Percentiles rank a stretch among this genome's conserved stretches.
These are phyloP conservation scores for Escovopsis sp. DNA, from an alignment of 2,329 filamentous ascomycete species.

Conservation along the genomic window DNA sequence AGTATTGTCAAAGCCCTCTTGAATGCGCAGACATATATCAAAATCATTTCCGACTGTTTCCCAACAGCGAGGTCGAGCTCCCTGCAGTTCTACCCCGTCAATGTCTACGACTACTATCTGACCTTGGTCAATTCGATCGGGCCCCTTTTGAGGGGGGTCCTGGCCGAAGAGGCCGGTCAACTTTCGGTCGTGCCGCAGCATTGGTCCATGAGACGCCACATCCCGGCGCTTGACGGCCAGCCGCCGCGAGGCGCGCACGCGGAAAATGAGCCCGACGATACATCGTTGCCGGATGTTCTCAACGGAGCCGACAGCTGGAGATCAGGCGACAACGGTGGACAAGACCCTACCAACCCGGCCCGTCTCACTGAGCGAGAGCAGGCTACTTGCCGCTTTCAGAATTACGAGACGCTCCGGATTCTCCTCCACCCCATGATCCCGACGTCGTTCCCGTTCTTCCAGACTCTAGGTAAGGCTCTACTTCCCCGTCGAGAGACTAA, in stretches of 20 bases:
- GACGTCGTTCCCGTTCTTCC: slow-evolving; percentile 72
- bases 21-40: slow-evolving; percentile 60
- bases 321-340: slow-evolving; percentile 9
- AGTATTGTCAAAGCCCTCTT: slow-evolving; percentile 64
- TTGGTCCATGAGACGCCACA: slow-evolving; percentile 33
- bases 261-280: slow-evolving; percentile 15
- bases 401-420: slow-evolving; percentile 62
- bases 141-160: slow-evolving; percentile 59
- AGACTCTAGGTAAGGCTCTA: slow-evolving; percentile 69
- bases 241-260: slow-evolving; percentile 7
- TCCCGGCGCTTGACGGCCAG: slow-evolving; percentile 11
- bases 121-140: slow-evolving; percentile 62
- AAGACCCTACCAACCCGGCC: slow-evolving; percentile 10
- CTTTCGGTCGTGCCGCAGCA: slow-evolving; percentile 57
- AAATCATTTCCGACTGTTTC: slow-evolving; percentile 61
- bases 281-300: slow-evolving; percentile 19
- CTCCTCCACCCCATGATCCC: slow-evolving; percentile 66
- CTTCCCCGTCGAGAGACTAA: slow-evolving; percentile 51
- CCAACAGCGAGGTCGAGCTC: slow-evolving; percentile 49
- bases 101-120: slow-evolving; percentile 72
- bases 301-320: slow-evolving; percentile 14
- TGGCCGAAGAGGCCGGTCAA: slow-evolving; percentile 73
- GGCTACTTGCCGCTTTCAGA: slow-evolving; percentile 40
- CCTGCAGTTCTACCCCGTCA: slow-evolving; percentile 58
- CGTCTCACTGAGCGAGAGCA: slow-evolving; percentile 29